These are phyloP conservation scores for Taiozyma sp. DNA, from an alignment of 1,139 yeast species.

Conservation along the genomic window DNA sequence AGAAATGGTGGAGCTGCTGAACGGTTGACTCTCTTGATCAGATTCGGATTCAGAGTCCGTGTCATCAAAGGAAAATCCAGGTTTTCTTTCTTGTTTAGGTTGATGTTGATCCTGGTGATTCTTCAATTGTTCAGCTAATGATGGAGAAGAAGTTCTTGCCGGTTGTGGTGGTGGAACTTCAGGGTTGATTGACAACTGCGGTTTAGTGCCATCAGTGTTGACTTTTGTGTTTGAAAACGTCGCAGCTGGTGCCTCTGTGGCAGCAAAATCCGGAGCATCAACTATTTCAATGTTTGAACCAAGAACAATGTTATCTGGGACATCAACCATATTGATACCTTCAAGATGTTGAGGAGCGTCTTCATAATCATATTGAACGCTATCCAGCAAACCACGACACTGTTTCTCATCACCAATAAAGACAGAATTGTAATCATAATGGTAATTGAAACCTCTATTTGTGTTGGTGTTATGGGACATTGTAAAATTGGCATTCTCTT, in stretches of 20 bases:
- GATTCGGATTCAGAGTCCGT: slow-evolving; percentile 24
- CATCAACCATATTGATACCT: slow-evolving; percentile 35
- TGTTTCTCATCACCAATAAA: slow-evolving; percentile 48
- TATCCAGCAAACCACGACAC: slow-evolving; percentile 22
- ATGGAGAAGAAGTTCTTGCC: not conserved
- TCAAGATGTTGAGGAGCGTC: slow-evolving; percentile 20
- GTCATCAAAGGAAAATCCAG: slow-evolving; percentile 3
- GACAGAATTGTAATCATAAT: slow-evolving; percentile 84
- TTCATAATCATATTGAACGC: slow-evolving; percentile 18
- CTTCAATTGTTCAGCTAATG: not conserved
- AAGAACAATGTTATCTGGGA: slow-evolving; percentile 31
- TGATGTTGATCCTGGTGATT: not conserved
- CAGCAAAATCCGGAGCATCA: slow-evolving; percentile 7
- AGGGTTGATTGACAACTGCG: not conserved
- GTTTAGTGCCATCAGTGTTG: not conserved
- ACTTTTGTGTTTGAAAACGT: not conserved
- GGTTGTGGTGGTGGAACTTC: not conserved
- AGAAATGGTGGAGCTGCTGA: slow-evolving; percentile 5
- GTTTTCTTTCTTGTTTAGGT: not conserved
- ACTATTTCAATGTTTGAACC: slow-evolving; percentile 20
- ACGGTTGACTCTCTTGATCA: slow-evolving; percentile 13
- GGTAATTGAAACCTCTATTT: slow-evolving; percentile 74
- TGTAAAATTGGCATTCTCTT: slow-evolving; percentile 55
- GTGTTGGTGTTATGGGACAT: slow-evolving; percentile 73
- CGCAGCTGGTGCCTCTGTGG: not conserved